A percentile compares a stretch with the other conserved stretches of the same genome.
These are phyloP conservation scores for Aspergillus sp. DNA, from an alignment of 2,329 filamentous ascomycete species.

Conservation along the genomic window DNA sequence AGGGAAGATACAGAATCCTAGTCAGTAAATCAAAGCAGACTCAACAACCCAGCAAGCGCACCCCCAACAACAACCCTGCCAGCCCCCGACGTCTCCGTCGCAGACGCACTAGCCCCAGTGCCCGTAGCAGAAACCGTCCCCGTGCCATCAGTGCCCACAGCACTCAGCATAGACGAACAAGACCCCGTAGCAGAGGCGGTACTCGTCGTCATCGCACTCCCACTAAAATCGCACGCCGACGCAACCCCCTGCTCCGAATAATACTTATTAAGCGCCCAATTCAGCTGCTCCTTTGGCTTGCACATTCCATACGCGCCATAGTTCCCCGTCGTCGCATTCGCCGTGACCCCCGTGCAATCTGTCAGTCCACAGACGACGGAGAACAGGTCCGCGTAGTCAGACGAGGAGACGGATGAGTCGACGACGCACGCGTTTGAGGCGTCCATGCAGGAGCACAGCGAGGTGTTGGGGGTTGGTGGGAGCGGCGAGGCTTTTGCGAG, in stretches of 20 bases:
- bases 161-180: constrained; percentile 43
- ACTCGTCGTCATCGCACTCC: constrained; percentile 44
- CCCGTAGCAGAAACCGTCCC: constrained; percentile 40
- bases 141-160: constrained; percentile 46
- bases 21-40: neutral
- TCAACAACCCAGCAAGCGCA: neutral
- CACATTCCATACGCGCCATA: constrained; percentile 56
- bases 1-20: neutral
- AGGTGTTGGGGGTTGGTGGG: constrained; percentile 76
- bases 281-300: constrained; percentile 46
- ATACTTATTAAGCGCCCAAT: constrained; percentile 51
- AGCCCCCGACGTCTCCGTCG: neutral
- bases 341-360: constrained; percentile 45
- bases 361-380: constrained; percentile 45
- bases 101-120: neutral
- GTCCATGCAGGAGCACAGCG: constrained; percentile 84
- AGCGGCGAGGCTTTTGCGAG: constrained; percentile 65
- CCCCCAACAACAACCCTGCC: neutral
- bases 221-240: constrained; percentile 49
- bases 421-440: constrained; percentile 72
- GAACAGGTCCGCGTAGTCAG: constrained; percentile 63
- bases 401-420: constrained; percentile 40
- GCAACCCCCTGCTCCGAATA: constrained; percentile 45
- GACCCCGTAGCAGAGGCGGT: constrained; percentile 40
- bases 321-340: constrained; percentile 45